Evolutionary conservation across 23 red algal species (phyloP).

Genomic region (Chondrus crispus): DNA sequence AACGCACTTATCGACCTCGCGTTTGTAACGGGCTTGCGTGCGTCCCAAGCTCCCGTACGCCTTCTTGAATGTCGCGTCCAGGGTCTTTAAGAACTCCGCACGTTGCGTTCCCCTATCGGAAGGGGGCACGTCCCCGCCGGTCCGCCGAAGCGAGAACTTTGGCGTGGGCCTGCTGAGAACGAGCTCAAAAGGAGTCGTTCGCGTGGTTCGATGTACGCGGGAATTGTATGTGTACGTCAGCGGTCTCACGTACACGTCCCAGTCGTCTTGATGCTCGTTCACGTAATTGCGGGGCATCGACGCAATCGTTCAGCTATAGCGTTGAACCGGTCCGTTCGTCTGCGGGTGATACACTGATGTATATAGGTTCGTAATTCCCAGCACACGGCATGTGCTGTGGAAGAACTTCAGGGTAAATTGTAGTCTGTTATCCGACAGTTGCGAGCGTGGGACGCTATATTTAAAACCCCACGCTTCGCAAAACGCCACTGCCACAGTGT

Average conservation of each 20-base stretch:
- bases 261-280: neutral
- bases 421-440: neutral
- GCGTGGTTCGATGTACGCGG: neutral
- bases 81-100: neutral
- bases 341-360: neutral
- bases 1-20: neutral
- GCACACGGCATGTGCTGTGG: neutral
- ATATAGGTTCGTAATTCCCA: neutral
- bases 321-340: neutral
- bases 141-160: neutral
- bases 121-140: neutral
- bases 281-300: neutral
- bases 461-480: neutral
- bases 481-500: neutral
- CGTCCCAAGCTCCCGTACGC: neutral
- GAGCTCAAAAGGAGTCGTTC: neutral
- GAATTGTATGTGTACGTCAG: neutral
- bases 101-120: too few relatives aligned
- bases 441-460: neutral
- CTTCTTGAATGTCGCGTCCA: neutral
- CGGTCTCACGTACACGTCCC: neutral
- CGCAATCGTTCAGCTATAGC: neutral
- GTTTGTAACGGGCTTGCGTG: neutral
- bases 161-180: neutral
- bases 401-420: constrained; percentile 24